Conservation (phyloP, 2,329 filamentous ascomycete genomes). For the Monilinia vaccinii-corymbosi region DNA sequence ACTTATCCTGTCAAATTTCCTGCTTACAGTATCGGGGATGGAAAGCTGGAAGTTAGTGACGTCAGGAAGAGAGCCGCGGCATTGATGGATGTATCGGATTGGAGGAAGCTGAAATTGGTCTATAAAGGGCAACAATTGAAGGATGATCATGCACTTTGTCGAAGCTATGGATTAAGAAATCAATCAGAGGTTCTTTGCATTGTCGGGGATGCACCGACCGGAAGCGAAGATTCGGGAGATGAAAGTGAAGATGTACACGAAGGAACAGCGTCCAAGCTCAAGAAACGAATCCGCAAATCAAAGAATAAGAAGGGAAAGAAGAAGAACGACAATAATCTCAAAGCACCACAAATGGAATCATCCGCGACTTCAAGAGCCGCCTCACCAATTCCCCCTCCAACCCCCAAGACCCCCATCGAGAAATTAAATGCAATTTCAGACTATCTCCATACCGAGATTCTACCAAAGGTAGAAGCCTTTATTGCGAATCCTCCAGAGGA, state of each 20-base stretch:
- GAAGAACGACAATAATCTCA: constrained; percentile 26
- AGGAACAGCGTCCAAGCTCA: constrained; percentile 26
- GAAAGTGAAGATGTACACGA: constrained; percentile 33
- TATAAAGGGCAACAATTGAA: constrained; percentile 67
- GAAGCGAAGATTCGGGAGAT: constrained; percentile 36
- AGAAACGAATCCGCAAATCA: constrained; percentile 27
- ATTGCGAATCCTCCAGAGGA: constrained; percentile 54
- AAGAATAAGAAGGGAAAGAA: constrained; percentile 35
- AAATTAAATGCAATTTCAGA: constrained; percentile 58
- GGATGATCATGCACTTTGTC: constrained; percentile 47
- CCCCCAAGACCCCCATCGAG: constrained; percentile 40
- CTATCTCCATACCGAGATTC: constrained; percentile 54
- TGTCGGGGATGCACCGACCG: constrained; percentile 42
- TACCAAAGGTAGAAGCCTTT: constrained; percentile 58
- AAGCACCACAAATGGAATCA: constrained; percentile 24
- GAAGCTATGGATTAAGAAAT: constrained; percentile 53
- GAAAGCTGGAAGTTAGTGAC: constrained; percentile 57
- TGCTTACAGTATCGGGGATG: constrained; percentile 65
- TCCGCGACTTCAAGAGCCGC: constrained; percentile 24
- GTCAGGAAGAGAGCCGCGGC: constrained; percentile 58
- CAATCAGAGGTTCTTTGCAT: constrained; percentile 52
- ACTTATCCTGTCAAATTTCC: constrained; percentile 65
- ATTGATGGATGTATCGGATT: constrained; percentile 53
- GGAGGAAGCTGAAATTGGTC: constrained; percentile 53
- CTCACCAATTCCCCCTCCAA: constrained; percentile 27